A percentile compares a stretch with the other conserved stretches of the same genome.
Evolutionary conservation across 768 basidiomycete genomes (phyloP).

Genomic region (Leccinum uliginosum): DNA sequence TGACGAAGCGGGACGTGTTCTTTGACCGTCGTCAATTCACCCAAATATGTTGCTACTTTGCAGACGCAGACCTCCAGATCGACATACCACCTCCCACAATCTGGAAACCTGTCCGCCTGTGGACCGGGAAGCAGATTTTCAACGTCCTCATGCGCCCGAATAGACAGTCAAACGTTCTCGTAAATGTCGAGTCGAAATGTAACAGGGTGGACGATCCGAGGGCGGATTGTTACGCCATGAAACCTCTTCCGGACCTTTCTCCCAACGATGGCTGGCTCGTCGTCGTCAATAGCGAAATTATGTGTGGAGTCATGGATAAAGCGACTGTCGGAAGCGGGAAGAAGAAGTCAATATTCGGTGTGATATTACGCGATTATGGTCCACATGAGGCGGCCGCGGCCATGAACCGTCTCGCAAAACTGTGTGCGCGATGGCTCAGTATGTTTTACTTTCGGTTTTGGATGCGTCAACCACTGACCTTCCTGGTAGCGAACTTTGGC

Average conservation of each 20-base stretch:
- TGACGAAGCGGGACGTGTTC: constrained; percentile 90
- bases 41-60: constrained; percentile 93
- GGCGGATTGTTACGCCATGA: constrained; percentile 58
- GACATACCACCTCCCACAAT: constrained; percentile 95
- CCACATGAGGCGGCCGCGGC: constrained; percentile 89
- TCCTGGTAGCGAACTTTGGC: constrained; percentile 79
- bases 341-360: constrained; percentile 98
- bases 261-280: constrained; percentile 99
- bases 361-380: constrained; percentile 96
- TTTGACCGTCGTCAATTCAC: constrained; percentile 93
- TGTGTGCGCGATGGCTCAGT: constrained; percentile 93
- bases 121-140: constrained; percentile 99
- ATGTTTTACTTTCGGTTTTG: constrained; percentile 19
- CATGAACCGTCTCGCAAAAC: constrained; percentile 94
- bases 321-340: constrained; percentile 96
- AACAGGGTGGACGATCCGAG: constrained; percentile 82
- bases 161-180: constrained; percentile 70
- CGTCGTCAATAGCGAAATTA: constrained; percentile 95
- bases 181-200: constrained; percentile 96
- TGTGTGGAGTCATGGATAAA: constrained; percentile 99
- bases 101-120: constrained; percentile 86
- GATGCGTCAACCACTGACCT: constrained; percentile 2
- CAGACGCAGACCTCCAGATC: constrained; percentile 86
- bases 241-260: constrained; percentile 74
- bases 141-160: constrained; percentile 96